Percentiles rank a stretch among this genome's conserved stretches.
Conservation (phyloP, 306 rosid species). For the Cicer cuneatum region DNA sequence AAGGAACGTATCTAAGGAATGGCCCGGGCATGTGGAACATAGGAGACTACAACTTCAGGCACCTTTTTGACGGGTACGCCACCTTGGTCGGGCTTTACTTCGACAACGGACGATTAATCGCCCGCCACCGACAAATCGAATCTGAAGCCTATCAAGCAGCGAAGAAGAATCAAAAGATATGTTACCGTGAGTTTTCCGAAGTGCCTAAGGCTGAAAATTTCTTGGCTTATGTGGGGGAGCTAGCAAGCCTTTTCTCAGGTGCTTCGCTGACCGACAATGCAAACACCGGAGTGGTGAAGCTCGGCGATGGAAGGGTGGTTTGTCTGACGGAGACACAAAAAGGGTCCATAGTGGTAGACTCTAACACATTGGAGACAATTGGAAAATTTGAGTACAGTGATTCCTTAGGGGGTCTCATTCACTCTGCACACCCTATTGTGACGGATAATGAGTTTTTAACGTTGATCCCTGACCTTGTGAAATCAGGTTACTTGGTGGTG, state of each 20-base stretch:
- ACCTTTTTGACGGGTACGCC: conserved; percentile 95
- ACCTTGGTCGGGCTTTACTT: conserved; percentile 72
- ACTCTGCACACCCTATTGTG: conserved; percentile 93
- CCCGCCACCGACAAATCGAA: conserved; percentile 83
- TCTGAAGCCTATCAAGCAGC: conserved; percentile 85
- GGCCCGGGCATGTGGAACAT: conserved; percentile 95
- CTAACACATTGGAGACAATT: conserved; percentile 67
- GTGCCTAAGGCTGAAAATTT: conserved; percentile 75
- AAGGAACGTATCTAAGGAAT: conserved; percentile 88
- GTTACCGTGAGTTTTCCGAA: conserved; percentile 93
- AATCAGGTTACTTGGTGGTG: conserved; percentile 75
- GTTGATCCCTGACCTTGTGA: conserved; percentile 77
- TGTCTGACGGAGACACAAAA: conserved; percentile 94
- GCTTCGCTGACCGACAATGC: conserved; percentile 86
- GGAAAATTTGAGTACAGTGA: conserved; percentile 84
- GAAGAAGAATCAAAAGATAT: conserved; percentile 64
- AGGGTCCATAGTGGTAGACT: conserved; percentile 80
- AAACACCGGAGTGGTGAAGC: conserved; percentile 82
- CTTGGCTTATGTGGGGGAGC: conserved; percentile 72
- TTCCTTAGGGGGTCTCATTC: conserved; percentile 79
- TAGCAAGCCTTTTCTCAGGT: conserved; percentile 79
- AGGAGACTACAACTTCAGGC: conserved; percentile 84
- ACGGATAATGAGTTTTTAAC: conserved; percentile 77
- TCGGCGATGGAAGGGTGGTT: conserved; percentile 86
- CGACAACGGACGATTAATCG: conserved; percentile 58